A percentile compares a stretch with the other conserved stretches of the same genome.
Evolutionary conservation across 768 basidiomycete genomes (phyloP).

Genomic region (Steccherinum ochraceum): DNA sequence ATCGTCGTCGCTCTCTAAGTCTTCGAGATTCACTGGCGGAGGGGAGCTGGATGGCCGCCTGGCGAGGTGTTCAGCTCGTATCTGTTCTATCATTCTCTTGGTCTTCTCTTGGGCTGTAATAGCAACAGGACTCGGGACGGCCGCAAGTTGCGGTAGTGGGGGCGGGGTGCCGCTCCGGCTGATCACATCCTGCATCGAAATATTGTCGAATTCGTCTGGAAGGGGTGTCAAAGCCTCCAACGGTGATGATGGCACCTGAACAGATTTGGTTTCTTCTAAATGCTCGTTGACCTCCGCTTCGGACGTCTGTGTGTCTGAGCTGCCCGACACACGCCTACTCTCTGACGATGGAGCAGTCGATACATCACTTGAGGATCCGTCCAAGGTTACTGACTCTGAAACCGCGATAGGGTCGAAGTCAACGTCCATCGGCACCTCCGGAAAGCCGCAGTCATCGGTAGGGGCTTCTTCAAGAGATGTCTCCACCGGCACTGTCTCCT

Average conservation of each 20-base stretch:
- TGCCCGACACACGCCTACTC: not conserved
- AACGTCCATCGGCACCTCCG: constrained; percentile 12
- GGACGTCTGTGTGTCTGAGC: not conserved
- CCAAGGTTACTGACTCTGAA: constrained; percentile 15
- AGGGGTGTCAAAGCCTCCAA: too few relatives aligned
- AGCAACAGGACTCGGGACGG: not conserved
- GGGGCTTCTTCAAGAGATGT: not conserved
- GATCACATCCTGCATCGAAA: not conserved
- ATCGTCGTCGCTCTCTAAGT: not conserved
- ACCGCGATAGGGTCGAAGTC: constrained; percentile 11
- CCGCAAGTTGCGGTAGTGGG: not conserved
- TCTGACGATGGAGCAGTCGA: not conserved
- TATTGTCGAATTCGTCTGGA: too few relatives aligned
- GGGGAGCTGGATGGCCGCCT: too few relatives aligned
- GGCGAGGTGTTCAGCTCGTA: too few relatives aligned
- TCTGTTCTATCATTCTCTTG: too few relatives aligned
- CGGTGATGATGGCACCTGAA: too few relatives aligned
- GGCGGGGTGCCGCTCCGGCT: not conserved
- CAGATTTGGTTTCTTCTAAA: too few relatives aligned
- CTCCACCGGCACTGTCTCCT: constrained; percentile 2
- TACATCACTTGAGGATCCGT: constrained; percentile 3
- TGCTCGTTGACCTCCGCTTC: not conserved
- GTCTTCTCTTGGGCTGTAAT: too few relatives aligned
- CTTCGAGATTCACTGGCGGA: too few relatives aligned
- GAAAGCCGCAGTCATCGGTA: not conserved